Evolutionary conservation across 192 early-diverging fungal genomes (phyloP).

Genomic region (Podila verticillata): DNA sequence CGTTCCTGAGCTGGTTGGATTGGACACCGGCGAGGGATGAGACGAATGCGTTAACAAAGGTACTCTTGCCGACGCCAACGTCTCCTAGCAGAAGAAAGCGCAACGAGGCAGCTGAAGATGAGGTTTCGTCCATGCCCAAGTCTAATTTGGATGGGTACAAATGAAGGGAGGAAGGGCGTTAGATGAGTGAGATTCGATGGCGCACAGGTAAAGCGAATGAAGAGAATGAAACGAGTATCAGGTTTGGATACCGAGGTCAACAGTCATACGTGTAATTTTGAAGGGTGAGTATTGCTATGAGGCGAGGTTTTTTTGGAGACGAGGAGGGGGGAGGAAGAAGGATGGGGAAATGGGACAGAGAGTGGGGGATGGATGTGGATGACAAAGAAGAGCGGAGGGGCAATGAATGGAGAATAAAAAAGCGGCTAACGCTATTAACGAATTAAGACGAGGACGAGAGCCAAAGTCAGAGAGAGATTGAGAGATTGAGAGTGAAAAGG

Average conservation of each 20-base stretch:
- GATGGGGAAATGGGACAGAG: not conserved
- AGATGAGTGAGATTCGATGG: not conserved
- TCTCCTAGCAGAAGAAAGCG: conserved; percentile 22
- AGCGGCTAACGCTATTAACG: not conserved
- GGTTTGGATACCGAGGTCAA: not conserved
- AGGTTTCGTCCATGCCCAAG: not conserved
- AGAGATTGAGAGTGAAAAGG: not conserved
- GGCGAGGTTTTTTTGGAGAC: not conserved
- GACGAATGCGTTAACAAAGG: conserved; percentile 11
- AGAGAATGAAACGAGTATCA: not conserved
- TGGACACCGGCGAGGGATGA: conserved; percentile 32
- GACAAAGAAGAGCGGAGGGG: not conserved
- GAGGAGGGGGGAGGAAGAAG: not conserved
- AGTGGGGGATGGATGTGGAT: not conserved
- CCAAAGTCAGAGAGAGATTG: not conserved
- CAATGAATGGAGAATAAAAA: not conserved
- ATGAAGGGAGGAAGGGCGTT: not conserved
- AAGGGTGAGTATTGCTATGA: not conserved
- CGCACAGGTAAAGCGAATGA: not conserved
- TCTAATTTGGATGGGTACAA: not conserved
- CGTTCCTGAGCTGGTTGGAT: conserved; percentile 10
- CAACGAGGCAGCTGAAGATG: conserved; percentile 7
- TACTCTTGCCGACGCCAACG: conserved; percentile 18
- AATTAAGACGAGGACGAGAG: not conserved
- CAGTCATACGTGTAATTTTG: not conserved